Percentiles rank a stretch among this genome's conserved stretches.
These are phyloP conservation scores for Daucus carota DNA, from an alignment of 129 eudicot genomes.

Conservation along the genomic window DH1_v3.0 NC_030384.2:35220001-35220500, in stretches of 20 bases:
- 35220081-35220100: too few species aligned
- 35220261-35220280: slow-evolving; percentile 31
- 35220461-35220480: too few species aligned
- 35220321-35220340: slow-evolving; percentile 21
- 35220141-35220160: not conserved
- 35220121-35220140: not conserved
- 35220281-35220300: not conserved
- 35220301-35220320: not conserved
- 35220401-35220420: too few species aligned
- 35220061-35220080: too few species aligned
- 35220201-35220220: slow-evolving; percentile 68
- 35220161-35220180: not conserved
- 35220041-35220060: too few species aligned
- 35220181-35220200: slow-evolving; percentile 35
- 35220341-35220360: slow-evolving; percentile 30
- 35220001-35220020: too few species aligned
- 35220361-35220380: slow-evolving; percentile 35
- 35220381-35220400: too few species aligned
- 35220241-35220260: slow-evolving; percentile 30
- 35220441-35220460: too few species aligned
- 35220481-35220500: too few species aligned
- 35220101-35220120: not conserved
- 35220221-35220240: slow-evolving; percentile 65
- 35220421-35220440: too few species aligned
- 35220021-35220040: too few species aligned